Percentiles rank a stretch among this genome's conserved stretches.
phyloP scores from a whole-genome alignment of 2,329 filamentous ascomycete species.

The Furcasterigmium furcatum region DNA sequence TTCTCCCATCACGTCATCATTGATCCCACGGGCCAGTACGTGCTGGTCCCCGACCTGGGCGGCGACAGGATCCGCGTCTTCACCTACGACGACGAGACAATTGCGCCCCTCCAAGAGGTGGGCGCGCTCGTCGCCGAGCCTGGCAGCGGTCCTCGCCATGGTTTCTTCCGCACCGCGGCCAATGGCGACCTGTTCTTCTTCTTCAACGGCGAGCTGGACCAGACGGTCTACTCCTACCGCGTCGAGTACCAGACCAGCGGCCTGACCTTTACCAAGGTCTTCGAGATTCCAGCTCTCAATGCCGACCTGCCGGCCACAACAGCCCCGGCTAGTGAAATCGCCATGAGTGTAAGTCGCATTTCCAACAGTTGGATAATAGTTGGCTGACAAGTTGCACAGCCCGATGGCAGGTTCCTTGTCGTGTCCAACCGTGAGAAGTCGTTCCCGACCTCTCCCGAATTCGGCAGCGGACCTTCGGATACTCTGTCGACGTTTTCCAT shows the following conservation, averaged over 20 bases:
- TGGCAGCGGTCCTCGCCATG: constrained; percentile 14
- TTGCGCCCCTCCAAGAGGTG: constrained; percentile 12
- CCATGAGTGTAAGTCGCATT: constrained; percentile 11
- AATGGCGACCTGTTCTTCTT: constrained; percentile 14
- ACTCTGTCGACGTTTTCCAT: constrained; percentile 12
- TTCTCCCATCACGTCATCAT: constrained; percentile 12
- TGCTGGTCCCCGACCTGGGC: constrained; percentile 10
- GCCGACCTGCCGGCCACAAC: constrained; percentile 9
- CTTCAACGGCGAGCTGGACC: constrained; percentile 16
- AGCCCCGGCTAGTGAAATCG: constrained; percentile 14
- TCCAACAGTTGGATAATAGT: too few relatives aligned
- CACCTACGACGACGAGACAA: constrained; percentile 7
- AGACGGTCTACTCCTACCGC: constrained; percentile 15
- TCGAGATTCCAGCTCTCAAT: constrained; percentile 11
- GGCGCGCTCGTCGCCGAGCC: constrained; percentile 10
- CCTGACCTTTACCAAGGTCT: constrained; percentile 15
- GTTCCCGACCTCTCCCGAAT: constrained; percentile 11
- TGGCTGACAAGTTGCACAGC: not conserved
- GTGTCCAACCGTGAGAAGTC: constrained; percentile 12
- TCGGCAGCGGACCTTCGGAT: constrained; percentile 12
- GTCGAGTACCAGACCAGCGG: constrained; percentile 13
- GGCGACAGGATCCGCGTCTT: constrained; percentile 12
- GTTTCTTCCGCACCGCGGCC: constrained; percentile 13
- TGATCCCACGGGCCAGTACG: constrained; percentile 10
- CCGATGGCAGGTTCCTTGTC: constrained; percentile 2